Evolutionary conservation across 768 basidiomycete species (phyloP).

Genomic region (Mycena epipterygia): DNA sequence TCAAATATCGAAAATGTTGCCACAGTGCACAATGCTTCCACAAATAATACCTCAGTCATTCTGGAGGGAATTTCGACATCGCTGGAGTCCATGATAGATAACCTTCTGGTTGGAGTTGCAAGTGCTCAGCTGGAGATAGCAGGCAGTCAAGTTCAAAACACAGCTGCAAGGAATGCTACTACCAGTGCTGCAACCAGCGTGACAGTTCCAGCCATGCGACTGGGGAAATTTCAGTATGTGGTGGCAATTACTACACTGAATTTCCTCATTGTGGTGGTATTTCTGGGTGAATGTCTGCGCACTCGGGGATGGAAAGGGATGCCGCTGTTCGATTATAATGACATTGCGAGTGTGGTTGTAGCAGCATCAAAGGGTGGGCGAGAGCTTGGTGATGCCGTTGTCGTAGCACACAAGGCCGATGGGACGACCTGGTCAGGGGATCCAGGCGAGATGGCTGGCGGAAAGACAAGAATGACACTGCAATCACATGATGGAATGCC

Average conservation of each 20-base stretch:
- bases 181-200: neutral
- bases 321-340: constrained; percentile 8
- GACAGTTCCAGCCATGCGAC: neutral
- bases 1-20: neutral
- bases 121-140: constrained; percentile 12
- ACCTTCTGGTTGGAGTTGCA: neutral
- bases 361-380: neutral
- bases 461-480: neutral
- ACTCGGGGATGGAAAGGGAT: neutral
- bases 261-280: neutral
- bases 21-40: neutral
- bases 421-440: neutral
- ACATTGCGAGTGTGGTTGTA: neutral
- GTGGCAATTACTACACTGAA: neutral
- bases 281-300: neutral
- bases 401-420: neutral
- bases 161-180: neutral
- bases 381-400: neutral
- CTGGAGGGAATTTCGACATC: neutral
- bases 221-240: neutral
- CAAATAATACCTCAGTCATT: neutral
- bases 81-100: constrained; percentile 11
- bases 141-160: too few relatives aligned
- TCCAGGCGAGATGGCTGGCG: neutral
- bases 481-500: neutral